Evolutionary conservation across 768 basidiomycete genomes (phyloP), one percentile per base, ranked within the genome.

Genomic region (Russula lepida): DNA sequence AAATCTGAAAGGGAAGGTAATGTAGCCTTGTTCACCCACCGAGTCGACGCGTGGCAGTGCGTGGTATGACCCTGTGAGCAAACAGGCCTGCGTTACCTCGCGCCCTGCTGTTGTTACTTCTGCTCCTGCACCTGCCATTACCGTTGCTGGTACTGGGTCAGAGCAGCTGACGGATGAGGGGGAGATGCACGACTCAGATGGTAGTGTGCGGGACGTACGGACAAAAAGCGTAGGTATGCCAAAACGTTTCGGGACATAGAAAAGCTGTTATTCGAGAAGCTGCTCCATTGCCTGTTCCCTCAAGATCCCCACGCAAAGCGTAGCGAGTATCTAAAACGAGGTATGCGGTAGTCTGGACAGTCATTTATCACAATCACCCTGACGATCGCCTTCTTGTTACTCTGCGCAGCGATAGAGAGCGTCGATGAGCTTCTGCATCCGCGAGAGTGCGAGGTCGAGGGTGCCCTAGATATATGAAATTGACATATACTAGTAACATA

Each of bases 251-350:
- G 63, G 23, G 54, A 64, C 32, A 56, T 50, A 9, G 63, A 64
- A 52, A 62, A 62, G 43, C 60, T 46, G 25, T 39, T 62, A 21
- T 64, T 64, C n/a, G 63, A 62, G 44, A 56, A 62, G 49, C 47
- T 64, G 50, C 60, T 59, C 44, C 37, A 56, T 15, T 54, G 63
- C n/a, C 51, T 64, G 5, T 64, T 64, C 30, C 63, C 63, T 0
- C 59, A 57, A 46, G 63, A 64, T 32, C 63, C 63, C 6, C 60
- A 62, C 21, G 54, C 63, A 23, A 55, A 57, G 54, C 63, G 63
- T 19, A 57, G 54, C 32, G 63, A 64, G 25, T 64, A 60, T 46
- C 27, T 64, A n/a, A n/a, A n/a, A n/a, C n/a, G n/a, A n/a, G n/a
- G n/a, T n/a, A n/a, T n/a, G n/a, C n/a, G n/a, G n/a, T 35, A 13